Evolutionary conservation across 768 basidiomycete genomes (phyloP), one percentile per base, ranked within the genome.

Genomic region (Agaricus bisporus): DNA sequence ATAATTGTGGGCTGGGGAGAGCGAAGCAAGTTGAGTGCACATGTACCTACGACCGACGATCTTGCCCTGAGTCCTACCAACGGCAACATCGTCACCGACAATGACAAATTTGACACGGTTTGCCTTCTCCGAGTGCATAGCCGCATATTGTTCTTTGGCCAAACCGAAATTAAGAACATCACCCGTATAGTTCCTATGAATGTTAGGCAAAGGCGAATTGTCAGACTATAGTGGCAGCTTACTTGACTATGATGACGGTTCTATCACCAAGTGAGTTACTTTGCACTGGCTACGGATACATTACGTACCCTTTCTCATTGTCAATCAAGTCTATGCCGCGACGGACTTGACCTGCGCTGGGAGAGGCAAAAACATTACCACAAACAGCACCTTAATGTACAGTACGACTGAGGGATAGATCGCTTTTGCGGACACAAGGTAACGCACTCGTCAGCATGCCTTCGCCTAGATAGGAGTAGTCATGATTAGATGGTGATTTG

Each of bases 141-240:
- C 83, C 3, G 88, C 83, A 56, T 86, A 85, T 59, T 89, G 86
- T 62, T 95, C 91, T 59, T 83, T 86, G 3, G 92, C 92, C 9
- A 95, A 78, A 20, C 93, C 93, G 61, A 95, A 95, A 63, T 94
- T 91, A 44, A 95, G 81, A 36, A 93, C 79, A 60, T 95, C 93
- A 15, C 93, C 93, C 0, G 91, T 93, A 63, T 92, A 92, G 61
- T 92, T 92, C 66, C 87, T 91, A 54, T 43, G 10, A 36, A 47
- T 14, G 32, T 36, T n/a, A 43, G 17, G 41, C 41, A 45, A 22
- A 48, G 55, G 36, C 3, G 7, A 5, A 42, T 25, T 45, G 44
- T 43, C 47, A 41, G 38, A 49, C 7, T 14, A 9, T 17, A 48
- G 49, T 22, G 26, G 44, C 32, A 51, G 26, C 69, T 41, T 65